phyloP scores from a whole-genome alignment of 169 alveolate genomes.

The Theileria parva region DNA sequence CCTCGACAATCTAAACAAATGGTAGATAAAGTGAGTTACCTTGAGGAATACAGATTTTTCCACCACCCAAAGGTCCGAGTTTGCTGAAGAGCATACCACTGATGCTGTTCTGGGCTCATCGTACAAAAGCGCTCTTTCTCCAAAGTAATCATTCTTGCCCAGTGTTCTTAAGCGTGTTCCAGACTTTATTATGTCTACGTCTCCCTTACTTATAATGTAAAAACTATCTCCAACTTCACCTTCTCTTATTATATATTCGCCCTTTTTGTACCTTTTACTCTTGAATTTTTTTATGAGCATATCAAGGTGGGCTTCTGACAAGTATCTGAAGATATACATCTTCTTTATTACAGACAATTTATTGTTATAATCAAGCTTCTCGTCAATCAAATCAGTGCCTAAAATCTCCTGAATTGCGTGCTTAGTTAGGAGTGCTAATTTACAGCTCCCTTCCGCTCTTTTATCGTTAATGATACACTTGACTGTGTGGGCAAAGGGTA shows the following conservation, averaged over 20 bases:
- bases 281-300: conserved; percentile 82
- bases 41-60: conserved; percentile 84
- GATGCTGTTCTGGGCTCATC: conserved; percentile 92
- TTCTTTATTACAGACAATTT: conserved; percentile 78
- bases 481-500: conserved; percentile 81
- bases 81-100: conserved; percentile 77
- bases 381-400: conserved; percentile 81
- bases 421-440: conserved; percentile 81
- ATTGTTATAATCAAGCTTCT: conserved; percentile 80
- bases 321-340: conserved; percentile 82
- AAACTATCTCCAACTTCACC: conserved; percentile 90
- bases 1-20: conserved; percentile 66
- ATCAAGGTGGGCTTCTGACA: conserved; percentile 80
- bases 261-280: conserved; percentile 79
- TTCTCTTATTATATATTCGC: conserved; percentile 87
- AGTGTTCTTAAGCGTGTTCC: conserved; percentile 82
- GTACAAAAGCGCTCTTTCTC: conserved; percentile 91
- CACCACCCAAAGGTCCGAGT: conserved; percentile 83
- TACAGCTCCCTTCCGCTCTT: conserved; percentile 23
- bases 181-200: conserved; percentile 84
- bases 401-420: conserved; percentile 75
- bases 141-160: conserved; percentile 91
- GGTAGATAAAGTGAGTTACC: conserved; percentile 11
- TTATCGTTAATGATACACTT: conserved; percentile 66
- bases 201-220: conserved; percentile 90